A percentile compares a stretch with the other conserved stretches of the same genome.
phyloP scores from a whole-genome alignment of 306 rosid genomes.

The Clitoria ternatea region DNA sequence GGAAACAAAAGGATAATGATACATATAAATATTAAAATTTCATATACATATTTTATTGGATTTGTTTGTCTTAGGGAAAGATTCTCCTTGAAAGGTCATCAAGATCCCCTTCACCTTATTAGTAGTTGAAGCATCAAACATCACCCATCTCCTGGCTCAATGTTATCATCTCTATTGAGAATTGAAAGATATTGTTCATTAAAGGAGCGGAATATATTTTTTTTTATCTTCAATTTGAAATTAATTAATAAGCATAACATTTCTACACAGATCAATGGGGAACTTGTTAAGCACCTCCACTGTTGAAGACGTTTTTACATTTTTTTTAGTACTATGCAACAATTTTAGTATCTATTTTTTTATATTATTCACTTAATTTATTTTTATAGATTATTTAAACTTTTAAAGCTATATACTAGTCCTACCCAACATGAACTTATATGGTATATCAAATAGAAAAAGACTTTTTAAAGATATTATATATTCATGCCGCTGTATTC shows the following conservation, averaged over 20 bases:
- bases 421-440: too few relatives aligned
- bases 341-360: not conserved
- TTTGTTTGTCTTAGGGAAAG: constrained; percentile 16
- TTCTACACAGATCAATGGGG: not conserved
- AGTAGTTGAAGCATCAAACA: constrained; percentile 37
- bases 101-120: constrained; percentile 6
- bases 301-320: too few relatives aligned
- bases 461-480: too few relatives aligned
- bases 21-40: constrained; percentile 7
- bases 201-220: not conserved
- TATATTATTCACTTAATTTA: not conserved
- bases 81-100: constrained; percentile 23
- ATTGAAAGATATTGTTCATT: not conserved
- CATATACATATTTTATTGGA: not conserved
- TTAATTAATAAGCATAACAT: not conserved
- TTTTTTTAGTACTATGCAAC: too few relatives aligned
- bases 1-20: constrained; percentile 9
- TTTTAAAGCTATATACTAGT: not conserved
- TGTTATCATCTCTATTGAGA: not conserved
- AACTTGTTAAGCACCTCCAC: too few relatives aligned
- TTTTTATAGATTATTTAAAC: not conserved
- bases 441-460: too few relatives aligned
- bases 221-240: not conserved
- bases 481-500: not conserved
- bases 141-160: not conserved